Percentiles rank a stretch among this genome's conserved stretches.
Conservation (phyloP, 148 eudicot species). For the Mesembryanthemum crystallinum region DNA sequence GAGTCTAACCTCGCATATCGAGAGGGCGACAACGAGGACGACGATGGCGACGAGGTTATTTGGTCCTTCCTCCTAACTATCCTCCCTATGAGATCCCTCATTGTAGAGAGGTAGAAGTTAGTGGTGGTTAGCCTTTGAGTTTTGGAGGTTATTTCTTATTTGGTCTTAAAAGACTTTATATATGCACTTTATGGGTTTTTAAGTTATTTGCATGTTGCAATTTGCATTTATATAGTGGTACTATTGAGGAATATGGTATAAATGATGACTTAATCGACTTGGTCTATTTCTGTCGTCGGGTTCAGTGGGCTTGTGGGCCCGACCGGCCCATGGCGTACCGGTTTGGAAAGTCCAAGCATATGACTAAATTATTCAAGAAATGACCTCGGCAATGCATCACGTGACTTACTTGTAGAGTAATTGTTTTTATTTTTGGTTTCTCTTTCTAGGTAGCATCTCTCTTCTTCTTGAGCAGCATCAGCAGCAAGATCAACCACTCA, state of each 20-base stretch:
- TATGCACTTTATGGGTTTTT: too few species aligned
- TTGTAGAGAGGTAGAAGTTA: neutral
- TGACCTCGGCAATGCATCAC: too few species aligned
- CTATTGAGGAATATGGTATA: too few species aligned
- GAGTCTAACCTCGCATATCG: neutral
- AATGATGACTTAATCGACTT: too few species aligned
- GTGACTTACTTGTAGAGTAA: neutral
- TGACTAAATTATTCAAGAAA: neutral
- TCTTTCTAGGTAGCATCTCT: too few species aligned
- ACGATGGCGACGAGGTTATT: neutral
- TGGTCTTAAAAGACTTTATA: neutral
- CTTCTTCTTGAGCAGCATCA: too few species aligned
- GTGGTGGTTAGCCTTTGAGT: neutral
- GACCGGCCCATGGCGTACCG: neutral
- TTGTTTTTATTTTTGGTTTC: neutral
- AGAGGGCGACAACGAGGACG: neutral
- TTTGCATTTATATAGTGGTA: too few species aligned
- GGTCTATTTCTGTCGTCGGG: too few species aligned
- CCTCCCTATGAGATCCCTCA: neutral
- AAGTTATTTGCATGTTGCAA: too few species aligned
- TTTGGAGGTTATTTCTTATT: neutral
- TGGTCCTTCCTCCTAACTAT: neutral
- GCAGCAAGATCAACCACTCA: too few species aligned
- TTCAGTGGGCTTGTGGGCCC: neutral
- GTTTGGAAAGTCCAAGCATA: neutral